Evolutionary conservation across 2,329 filamentous ascomycete genomes (phyloP).

Genomic region (Penicillium sp.): DNA sequence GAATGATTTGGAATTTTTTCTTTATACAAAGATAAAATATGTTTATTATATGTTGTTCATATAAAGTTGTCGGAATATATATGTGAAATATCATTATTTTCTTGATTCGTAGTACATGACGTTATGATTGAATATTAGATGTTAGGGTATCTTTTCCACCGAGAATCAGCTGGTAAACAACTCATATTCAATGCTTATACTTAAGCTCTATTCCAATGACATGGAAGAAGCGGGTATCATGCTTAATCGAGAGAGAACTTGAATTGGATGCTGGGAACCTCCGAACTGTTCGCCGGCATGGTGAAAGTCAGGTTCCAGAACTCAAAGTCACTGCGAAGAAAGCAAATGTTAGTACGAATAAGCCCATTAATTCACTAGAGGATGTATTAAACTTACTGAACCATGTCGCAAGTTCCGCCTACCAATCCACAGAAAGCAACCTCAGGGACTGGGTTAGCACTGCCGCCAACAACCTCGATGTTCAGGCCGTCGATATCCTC

Average conservation of each 20-base stretch:
- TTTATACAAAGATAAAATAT: neutral
- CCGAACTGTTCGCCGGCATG: constrained; percentile 9
- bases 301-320: constrained; percentile 14
- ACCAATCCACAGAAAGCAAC: constrained; percentile 12
- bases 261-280: constrained; percentile 10
- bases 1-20: neutral
- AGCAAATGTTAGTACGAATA: neutral
- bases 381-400: constrained; percentile 10
- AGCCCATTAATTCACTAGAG: too few species aligned
- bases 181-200: neutral
- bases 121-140: neutral
- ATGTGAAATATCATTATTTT: neutral
- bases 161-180: neutral
- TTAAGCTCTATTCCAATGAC: neutral
- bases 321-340: constrained; percentile 7
- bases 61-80: neutral
- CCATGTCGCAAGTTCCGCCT: constrained; percentile 13
- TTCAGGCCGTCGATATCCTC: constrained; percentile 16
- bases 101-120: too few species aligned
- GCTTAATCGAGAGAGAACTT: constrained; percentile 5
- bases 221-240: neutral
- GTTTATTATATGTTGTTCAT: neutral
- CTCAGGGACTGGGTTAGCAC: constrained; percentile 11
- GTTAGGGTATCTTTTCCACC: neutral
- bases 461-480: constrained; percentile 16